Percentiles rank a stretch among this genome's conserved stretches.
Evolutionary conservation across 176 grass and related monocot genomes (phyloP).

Genomic region (Carex cristatella): DNA sequence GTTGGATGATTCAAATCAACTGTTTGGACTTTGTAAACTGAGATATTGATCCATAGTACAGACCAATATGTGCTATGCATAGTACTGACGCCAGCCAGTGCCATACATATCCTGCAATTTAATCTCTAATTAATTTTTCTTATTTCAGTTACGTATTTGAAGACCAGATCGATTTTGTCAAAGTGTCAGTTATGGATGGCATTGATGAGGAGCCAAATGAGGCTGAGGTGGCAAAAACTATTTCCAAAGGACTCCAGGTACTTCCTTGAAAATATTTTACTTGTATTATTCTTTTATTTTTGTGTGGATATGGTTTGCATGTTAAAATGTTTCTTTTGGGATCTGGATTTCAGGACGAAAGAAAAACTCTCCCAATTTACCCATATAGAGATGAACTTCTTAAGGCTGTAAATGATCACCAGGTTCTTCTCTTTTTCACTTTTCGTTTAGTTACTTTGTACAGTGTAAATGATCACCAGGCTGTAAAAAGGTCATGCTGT

Average conservation of each 20-base stretch:
- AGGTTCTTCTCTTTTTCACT: constrained; percentile 35
- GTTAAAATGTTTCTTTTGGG: neutral
- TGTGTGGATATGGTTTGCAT: neutral
- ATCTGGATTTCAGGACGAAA: constrained; percentile 56
- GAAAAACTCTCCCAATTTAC: constrained; percentile 89
- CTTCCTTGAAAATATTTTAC: neutral
- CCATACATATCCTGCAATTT: neutral
- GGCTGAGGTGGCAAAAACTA: constrained; percentile 56
- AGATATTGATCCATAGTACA: no score
- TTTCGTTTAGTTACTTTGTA: constrained; percentile 13
- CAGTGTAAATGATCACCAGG: no score
- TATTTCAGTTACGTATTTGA: constrained; percentile 76
- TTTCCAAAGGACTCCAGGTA: constrained; percentile 70
- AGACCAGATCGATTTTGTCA: constrained; percentile 88
- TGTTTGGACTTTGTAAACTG: no score
- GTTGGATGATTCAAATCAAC: no score
- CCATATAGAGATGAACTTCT: constrained; percentile 78
- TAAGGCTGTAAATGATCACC: constrained; percentile 58
- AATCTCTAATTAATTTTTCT: neutral
- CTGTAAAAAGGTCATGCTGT: no score
- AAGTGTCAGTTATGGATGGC: constrained; percentile 78
- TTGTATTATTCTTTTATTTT: neutral
- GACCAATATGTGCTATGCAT: no score
- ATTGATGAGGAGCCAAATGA: constrained; percentile 51
- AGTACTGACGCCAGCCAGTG: neutral